Base-by-base conservation (phyloP, 2,329 filamentous ascomycete genomes). In the Cladophialophora immunda region DNA sequence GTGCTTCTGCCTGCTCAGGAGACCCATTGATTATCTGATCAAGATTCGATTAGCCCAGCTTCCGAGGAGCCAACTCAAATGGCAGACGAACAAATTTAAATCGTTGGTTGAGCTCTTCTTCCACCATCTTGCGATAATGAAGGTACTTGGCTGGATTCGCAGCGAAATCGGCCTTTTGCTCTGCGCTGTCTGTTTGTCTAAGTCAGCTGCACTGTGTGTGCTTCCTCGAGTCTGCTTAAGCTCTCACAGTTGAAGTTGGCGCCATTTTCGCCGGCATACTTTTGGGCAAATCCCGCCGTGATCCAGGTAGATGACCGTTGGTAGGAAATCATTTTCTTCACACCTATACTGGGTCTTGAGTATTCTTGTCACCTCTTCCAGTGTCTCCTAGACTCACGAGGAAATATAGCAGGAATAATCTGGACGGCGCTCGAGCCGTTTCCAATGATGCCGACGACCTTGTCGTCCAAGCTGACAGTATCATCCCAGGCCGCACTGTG, bases 361-460 rank as follows among this genome's bases (percentile, higher is more conserved):
- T 36, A 15, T 36, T 36, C 32, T 36, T 8, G 6, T 8, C 9
- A 13, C 15, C 32, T 8, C n/a, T 67, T 65, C 8, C 63, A 22
- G 5, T 9, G 45, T 27, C n/a, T 27, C 11, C 9, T 52, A 19
- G 45, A 52, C 58, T 52, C n/a, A 52, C 45, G 45, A 52, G 47
- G 27, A n/a, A 29, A 27, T 13, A 73, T 65, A 5, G 64, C 41
- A 7, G 70, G 66, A 3, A 73, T 62, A 2, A 74, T 77, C 41
- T 90, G 88, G 29, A 89, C 83, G 0, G 86, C 87, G 5, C 83
- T 86, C 3, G 87, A 85, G 2, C 87, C 87, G 59, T 88, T 89
- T n/a, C 87, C 87, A 55, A 89, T 88, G 4, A 89, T 81, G 0
- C 86, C 87, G 1, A 89, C 79, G 17, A 73, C 70, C 58, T 81